These are phyloP conservation scores for Cryphonectria parasitica DNA, from an alignment of 2,329 filamentous ascomycete species.

Conservation along the genomic window DNA sequence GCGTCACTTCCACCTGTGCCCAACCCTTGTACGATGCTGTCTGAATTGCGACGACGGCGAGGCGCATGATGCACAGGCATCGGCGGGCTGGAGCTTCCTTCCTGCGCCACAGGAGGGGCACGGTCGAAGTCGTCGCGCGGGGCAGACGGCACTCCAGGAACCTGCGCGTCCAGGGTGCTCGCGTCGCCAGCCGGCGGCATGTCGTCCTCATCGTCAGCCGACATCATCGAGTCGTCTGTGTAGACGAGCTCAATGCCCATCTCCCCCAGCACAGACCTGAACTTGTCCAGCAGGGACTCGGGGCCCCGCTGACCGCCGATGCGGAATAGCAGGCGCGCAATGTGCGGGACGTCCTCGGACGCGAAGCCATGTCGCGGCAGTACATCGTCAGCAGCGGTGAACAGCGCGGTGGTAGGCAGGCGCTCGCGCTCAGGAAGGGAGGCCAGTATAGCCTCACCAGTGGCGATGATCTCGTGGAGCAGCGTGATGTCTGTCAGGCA, in stretches of 20 bases:
- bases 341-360: conserved; percentile 72
- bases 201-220: conserved; percentile 6
- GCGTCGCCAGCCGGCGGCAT: not conserved
- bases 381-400: conserved; percentile 77
- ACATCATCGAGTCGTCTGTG: conserved; percentile 36
- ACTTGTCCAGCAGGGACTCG: conserved; percentile 67
- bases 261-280: conserved; percentile 67
- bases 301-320: conserved; percentile 69
- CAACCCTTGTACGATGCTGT: conserved; percentile 30
- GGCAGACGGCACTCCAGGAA: not conserved
- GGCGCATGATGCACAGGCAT: conserved; percentile 28
- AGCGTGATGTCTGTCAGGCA: conserved; percentile 69
- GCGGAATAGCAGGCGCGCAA: conserved; percentile 78
- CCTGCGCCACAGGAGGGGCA: conserved; percentile 18
- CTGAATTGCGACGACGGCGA: conserved; percentile 34
- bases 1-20: conserved; percentile 10
- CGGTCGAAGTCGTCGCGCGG: conserved; percentile 10
- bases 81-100: conserved; percentile 22
- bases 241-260: conserved; percentile 76
- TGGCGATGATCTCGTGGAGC: conserved; percentile 75
- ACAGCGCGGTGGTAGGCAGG: conserved; percentile 76
- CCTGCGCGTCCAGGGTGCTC: not conserved
- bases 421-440: conserved; percentile 62
- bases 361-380: conserved; percentile 72
- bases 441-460: conserved; percentile 68